These are phyloP conservation scores for Calonectria ilicicola DNA, from an alignment of 2,329 filamentous ascomycete genomes.

Conservation along the genomic window DNA sequence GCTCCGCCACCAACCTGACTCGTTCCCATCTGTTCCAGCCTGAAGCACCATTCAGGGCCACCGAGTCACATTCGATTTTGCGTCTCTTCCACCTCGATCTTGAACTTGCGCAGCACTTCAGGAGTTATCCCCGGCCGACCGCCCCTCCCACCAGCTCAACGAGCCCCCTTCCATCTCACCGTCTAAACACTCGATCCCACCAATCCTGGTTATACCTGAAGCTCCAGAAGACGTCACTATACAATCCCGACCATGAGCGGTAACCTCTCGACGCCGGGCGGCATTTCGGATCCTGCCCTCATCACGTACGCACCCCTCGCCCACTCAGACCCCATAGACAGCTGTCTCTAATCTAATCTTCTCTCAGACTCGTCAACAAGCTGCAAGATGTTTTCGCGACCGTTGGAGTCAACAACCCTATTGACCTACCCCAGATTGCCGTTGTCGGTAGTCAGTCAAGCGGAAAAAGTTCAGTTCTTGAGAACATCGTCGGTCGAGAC, in stretches of 20 bases:
- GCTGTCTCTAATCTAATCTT: constrained; percentile 34
- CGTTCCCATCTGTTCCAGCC: constrained; percentile 17
- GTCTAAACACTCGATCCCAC: constrained; percentile 26
- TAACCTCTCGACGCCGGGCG: constrained; percentile 60
- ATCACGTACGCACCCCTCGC: constrained; percentile 65
- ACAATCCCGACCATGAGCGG: constrained; percentile 47
- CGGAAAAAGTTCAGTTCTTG: constrained; percentile 98
- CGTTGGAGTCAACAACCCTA: constrained; percentile 98
- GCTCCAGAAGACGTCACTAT: constrained; percentile 23
- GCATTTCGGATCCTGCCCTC: constrained; percentile 75
- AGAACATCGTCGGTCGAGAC: constrained; percentile 98
- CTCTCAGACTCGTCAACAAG: constrained; percentile 88
- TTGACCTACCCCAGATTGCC: constrained; percentile 97
- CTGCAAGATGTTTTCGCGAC: constrained; percentile 99
- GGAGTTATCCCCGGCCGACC: constrained; percentile 35
- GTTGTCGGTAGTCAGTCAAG: constrained; percentile 99
- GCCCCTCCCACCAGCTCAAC: constrained; percentile 28
- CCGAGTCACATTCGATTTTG: background rate
- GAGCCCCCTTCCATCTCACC: constrained; percentile 26
- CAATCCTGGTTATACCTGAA: constrained; percentile 24
- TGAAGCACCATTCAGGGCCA: background rate
- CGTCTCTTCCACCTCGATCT: background rate
- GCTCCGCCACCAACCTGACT: constrained; percentile 28
- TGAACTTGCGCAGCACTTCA: constrained; percentile 28
- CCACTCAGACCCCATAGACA: constrained; percentile 27